Evolutionary conservation across 2,329 filamentous ascomycete species (phyloP).

Genomic region (Epichloe uncinata): DNA sequence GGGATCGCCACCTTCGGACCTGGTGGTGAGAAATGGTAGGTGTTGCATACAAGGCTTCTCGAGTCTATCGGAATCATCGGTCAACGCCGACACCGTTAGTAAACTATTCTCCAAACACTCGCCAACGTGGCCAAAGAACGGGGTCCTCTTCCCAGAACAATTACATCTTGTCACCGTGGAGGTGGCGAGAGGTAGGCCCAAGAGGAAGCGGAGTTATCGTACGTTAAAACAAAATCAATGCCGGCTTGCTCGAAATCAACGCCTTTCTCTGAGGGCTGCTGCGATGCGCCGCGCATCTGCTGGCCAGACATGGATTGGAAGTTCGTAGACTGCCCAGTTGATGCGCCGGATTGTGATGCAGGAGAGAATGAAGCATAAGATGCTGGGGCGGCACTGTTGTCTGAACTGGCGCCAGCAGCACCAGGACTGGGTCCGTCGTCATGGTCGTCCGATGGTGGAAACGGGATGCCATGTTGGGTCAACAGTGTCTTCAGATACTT

Average conservation of each 20-base stretch:
- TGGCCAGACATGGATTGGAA: constrained; percentile 18
- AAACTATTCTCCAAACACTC: constrained; percentile 12
- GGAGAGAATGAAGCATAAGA: constrained; percentile 31
- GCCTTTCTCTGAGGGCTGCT: constrained; percentile 21
- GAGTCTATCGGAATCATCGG: constrained; percentile 46
- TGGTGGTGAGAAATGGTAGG: constrained; percentile 62
- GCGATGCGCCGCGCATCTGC: constrained; percentile 16
- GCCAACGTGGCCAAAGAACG: constrained; percentile 7
- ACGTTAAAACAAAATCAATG: constrained; percentile 87
- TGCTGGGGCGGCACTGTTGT: constrained; percentile 40
- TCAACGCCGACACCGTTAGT: constrained; percentile 31
- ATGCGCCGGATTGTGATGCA: constrained; percentile 28
- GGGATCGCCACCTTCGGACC: constrained; percentile 46
- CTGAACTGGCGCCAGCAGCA: constrained; percentile 41
- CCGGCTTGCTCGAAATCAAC: constrained; percentile 70
- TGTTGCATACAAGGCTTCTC: constrained; percentile 92
- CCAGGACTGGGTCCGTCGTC: constrained; percentile 34
- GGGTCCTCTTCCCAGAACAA: constrained; percentile 3
- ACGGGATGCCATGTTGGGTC: constrained; percentile 36
- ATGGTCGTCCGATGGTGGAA: constrained; percentile 12
- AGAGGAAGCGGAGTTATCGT: constrained; percentile 46
- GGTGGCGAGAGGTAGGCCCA: constrained; percentile 54
- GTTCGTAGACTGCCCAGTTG: constrained; percentile 17
- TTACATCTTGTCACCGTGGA: constrained; percentile 30
- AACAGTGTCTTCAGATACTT: constrained; percentile 50